phyloP scores from a whole-genome alignment of 2,329 filamentous ascomycete species.

The Claviceps africana region DNA sequence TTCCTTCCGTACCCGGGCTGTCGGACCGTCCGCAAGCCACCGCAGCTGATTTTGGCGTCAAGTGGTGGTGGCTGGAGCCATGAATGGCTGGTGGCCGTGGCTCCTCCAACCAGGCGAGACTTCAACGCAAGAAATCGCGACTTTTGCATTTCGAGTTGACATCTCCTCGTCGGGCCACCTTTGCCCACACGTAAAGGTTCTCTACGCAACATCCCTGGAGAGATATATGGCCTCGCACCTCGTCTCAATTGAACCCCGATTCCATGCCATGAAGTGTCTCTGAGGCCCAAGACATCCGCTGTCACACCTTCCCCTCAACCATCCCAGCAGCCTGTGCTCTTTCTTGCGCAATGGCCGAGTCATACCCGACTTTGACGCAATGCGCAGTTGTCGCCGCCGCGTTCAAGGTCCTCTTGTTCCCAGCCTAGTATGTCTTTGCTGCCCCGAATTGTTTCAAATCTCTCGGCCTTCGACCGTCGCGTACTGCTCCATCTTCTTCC shows the following conservation, averaged over 20 bases:
- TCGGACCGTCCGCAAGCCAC: not conserved
- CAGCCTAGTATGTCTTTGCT: conserved; percentile 65
- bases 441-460: too few species aligned
- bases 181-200: not conserved
- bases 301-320: not conserved
- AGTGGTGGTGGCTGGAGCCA: not conserved
- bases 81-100: not conserved
- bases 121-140: too few species aligned
- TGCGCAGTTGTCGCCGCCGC: conserved; percentile 75
- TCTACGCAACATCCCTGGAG: not conserved
- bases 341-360: conserved; percentile 50
- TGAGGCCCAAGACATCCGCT: not conserved
- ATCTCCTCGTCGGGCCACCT: not conserved
- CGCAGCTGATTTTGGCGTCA: not conserved
- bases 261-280: not conserved
- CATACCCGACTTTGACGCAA: conserved; percentile 78
- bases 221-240: not conserved
- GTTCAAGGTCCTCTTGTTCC: conserved; percentile 84
- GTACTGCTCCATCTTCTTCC: not conserved
- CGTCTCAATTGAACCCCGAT: not conserved
- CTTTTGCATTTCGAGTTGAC: not conserved
- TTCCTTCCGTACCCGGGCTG: conserved; percentile 1
- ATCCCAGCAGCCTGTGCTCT: too few species aligned
- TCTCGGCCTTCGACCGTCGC: too few species aligned
- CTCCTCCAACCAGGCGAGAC: conserved; percentile 1